phyloP scores from a whole-genome alignment of 768 basidiomycete species.

The Macrolepiota fuliginosa region DNA sequence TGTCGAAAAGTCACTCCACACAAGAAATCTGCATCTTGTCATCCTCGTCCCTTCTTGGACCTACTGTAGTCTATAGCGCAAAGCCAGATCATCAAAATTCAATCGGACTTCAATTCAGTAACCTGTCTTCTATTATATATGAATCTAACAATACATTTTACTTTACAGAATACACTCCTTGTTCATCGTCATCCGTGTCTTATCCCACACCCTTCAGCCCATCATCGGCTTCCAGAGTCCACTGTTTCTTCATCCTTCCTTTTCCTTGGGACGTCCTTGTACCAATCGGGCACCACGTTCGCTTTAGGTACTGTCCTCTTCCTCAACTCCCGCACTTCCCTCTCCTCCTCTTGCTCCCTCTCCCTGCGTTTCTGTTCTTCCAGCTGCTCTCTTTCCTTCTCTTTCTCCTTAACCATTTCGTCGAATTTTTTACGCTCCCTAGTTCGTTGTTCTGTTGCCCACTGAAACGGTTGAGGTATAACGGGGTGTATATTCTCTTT shows the following conservation, averaged over 20 bases:
- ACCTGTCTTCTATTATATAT: neutral
- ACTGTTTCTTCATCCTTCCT: constrained; percentile 23
- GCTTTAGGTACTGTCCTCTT: constrained; percentile 65
- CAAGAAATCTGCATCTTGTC: constrained; percentile 14
- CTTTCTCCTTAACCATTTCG: constrained; percentile 51
- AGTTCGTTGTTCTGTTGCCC: constrained; percentile 55
- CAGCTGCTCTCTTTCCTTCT: constrained; percentile 46
- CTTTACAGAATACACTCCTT: neutral
- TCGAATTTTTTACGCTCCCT: constrained; percentile 67
- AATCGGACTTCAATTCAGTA: constrained; percentile 5
- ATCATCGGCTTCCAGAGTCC: neutral
- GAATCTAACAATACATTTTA: constrained; percentile 8
- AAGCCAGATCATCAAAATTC: constrained; percentile 4
- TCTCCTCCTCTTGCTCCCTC: constrained; percentile 55
- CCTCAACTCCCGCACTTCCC: constrained; percentile 58
- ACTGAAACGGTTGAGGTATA: constrained; percentile 42
- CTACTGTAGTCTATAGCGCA: constrained; percentile 1
- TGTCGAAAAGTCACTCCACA: constrained; percentile 14
- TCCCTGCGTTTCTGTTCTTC: constrained; percentile 45
- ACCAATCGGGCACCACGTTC: constrained; percentile 76
- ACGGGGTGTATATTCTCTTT: constrained; percentile 48
- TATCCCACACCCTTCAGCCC: neutral
- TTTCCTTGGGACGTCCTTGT: constrained; percentile 65
- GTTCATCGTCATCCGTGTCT: neutral
- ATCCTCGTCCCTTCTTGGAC: constrained; percentile 8